Percentiles rank a stretch among this genome's conserved stretches.
These are phyloP conservation scores for Scalesia atractyloides DNA, from an alignment of 129 eudicot species.

Conservation along the genomic window DNA sequence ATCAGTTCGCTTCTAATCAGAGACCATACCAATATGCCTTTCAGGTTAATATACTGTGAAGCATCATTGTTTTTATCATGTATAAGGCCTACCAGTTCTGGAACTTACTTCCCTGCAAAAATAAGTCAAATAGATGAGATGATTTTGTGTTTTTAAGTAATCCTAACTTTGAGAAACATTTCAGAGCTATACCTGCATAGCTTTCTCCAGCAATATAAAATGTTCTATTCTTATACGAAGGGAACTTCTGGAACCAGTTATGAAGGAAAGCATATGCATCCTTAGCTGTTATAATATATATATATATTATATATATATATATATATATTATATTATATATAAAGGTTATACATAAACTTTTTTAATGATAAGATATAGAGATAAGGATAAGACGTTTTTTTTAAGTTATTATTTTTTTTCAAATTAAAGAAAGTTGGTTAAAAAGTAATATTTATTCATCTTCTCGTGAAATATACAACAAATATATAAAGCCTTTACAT, in stretches of 20 bases:
- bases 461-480: too few species aligned
- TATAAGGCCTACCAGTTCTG: slow-evolving; percentile 73
- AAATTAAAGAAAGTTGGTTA: too few species aligned
- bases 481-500: too few species aligned
- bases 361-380: too few species aligned
- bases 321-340: too few species aligned
- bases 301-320: too few species aligned
- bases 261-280: slow-evolving; percentile 81
- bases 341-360: too few species aligned
- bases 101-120: slow-evolving; percentile 63
- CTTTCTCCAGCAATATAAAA: slow-evolving; percentile 93
- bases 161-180: neutral
- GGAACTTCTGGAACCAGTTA: slow-evolving; percentile 81
- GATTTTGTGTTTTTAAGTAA: neutral
- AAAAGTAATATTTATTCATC: too few species aligned
- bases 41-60: slow-evolving; percentile 52
- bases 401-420: too few species aligned
- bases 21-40: slow-evolving; percentile 71
- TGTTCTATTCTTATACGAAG: slow-evolving; percentile 45
- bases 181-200: slow-evolving; percentile 64
- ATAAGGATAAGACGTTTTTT: too few species aligned
- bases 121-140: neutral
- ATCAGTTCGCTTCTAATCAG: neutral
- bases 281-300: slow-evolving; percentile 56
- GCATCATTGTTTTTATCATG: slow-evolving; percentile 63